These are phyloP conservation scores for Sporothrix sp. DNA, from an alignment of 2,329 filamentous ascomycete species.

Conservation along the genomic window DNA sequence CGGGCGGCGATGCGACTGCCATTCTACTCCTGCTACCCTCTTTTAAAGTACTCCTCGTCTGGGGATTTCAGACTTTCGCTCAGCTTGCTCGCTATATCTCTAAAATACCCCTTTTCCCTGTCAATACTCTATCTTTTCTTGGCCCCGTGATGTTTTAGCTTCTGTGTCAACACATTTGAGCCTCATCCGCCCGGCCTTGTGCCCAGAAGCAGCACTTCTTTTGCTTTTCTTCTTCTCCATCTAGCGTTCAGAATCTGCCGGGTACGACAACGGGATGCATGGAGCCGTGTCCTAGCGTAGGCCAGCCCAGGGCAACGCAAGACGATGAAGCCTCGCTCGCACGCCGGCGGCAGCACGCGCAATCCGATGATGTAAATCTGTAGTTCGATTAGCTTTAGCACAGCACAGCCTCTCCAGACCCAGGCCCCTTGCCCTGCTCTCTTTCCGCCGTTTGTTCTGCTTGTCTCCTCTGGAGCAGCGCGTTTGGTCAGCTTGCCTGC, in stretches of 20 bases:
- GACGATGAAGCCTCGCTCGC: neutral
- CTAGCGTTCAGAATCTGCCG: neutral
- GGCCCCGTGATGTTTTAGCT: conserved; percentile 1
- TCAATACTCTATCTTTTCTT: neutral
- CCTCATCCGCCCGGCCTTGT: conserved; percentile 1
- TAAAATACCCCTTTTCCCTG: neutral
- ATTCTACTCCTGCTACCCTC: neutral
- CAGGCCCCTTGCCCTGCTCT: neutral
- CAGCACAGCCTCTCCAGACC: neutral
- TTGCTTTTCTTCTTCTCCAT: neutral
- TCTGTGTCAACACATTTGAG: neutral
- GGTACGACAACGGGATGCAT: neutral
- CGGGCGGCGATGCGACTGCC: neutral
- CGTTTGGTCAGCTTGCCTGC: too few relatives aligned
- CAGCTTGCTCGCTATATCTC: neutral
- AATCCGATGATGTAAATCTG: conserved; percentile 5
- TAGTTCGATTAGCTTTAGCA: neutral
- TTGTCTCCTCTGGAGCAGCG: neutral
- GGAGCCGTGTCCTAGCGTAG: neutral
- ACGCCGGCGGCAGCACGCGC: neutral
- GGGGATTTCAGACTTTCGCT: neutral
- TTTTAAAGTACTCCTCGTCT: neutral
- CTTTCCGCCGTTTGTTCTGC: neutral
- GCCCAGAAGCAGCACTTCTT: neutral
- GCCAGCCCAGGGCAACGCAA: neutral